A percentile compares a stretch with the other conserved stretches of the same genome.
phyloP scores from a whole-genome alignment of 2,329 filamentous ascomycete genomes.

The Clonostachys rosea region DNA sequence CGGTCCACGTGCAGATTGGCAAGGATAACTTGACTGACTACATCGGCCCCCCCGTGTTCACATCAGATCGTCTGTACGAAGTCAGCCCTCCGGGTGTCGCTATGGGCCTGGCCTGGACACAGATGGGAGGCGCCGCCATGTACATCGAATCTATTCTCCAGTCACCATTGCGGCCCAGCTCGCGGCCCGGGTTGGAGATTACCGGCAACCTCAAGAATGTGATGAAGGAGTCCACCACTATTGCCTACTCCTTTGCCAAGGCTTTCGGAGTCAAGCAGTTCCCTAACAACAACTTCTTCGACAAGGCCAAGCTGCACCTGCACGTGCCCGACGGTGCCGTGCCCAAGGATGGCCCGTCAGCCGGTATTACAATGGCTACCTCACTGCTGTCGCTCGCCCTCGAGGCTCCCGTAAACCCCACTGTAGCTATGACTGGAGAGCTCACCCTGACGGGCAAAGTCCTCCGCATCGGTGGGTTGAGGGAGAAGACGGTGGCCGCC shows the following conservation, averaged over 20 bases:
- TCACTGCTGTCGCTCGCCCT: constrained; percentile 82
- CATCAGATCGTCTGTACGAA: constrained; percentile 92
- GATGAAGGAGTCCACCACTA: constrained; percentile 96
- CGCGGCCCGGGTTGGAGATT: constrained; percentile 76
- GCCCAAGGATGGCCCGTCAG: constrained; percentile 88
- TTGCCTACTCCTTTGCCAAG: constrained; percentile 96
- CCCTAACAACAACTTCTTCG: constrained; percentile 90
- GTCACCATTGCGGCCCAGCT: constrained; percentile 67
- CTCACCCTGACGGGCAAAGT: constrained; percentile 97
- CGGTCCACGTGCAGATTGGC: constrained; percentile 78
- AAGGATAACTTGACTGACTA: constrained; percentile 95
- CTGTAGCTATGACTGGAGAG: constrained; percentile 96
- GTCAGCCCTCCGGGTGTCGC: constrained; percentile 88
- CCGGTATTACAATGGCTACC: constrained; percentile 98
- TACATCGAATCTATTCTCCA: constrained; percentile 98
- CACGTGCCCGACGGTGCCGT: constrained; percentile 97
- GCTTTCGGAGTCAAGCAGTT: constrained; percentile 80
- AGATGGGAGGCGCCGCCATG: constrained; percentile 91
- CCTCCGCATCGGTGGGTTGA: constrained; percentile 83
- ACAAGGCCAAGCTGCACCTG: constrained; percentile 90
- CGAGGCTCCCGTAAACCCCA: constrained; percentile 72
- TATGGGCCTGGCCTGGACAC: constrained; percentile 98
- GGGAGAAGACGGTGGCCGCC: constrained; percentile 97
- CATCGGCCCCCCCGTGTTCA: constrained; percentile 93
- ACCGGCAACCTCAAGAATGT: constrained; percentile 94